Evolutionary conservation across 208 protist species (phyloP), one percentile per base, ranked within the genome.

Genomic region (Acanthamoeba royreba): DNA sequence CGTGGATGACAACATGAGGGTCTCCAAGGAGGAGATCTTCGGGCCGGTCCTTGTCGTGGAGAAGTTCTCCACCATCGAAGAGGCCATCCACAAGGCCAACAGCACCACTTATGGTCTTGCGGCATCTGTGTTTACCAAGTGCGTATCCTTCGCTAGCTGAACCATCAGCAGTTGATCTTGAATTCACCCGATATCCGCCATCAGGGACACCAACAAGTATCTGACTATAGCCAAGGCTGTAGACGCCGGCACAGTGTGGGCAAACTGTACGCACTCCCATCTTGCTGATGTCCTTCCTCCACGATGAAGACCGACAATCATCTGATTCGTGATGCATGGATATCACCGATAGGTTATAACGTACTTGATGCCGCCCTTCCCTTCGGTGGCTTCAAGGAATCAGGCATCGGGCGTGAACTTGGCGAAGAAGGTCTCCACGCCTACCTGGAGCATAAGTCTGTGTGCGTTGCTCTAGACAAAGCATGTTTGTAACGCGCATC

Each of bases 51-150:
- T 83, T 5, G 72, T 43, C 40, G 19, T 83, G 5, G 72, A 83
- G 42, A 83, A 83, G 28, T 83, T 83, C 72, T 83, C 72, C 3
- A n/a, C 69, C 2, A 81, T 81, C 8, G 95, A 97, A 40, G 97
- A 99, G 86, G 98, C 98, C 2, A 96, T 99, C 55, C 61, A 96
- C 35, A 94, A 98, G 28, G 98, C 98, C 40, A 99, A 99, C 94
- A 90, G 94, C n/a, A 98, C 97, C 88, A 95, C 95, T 11, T 98
- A 98, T 95, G 97, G 97, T 55, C 96, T 99, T 46, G 98, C 97
- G 43, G 97, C 96, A 13, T 98, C 97, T 93, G 98, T 98, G 13
- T 98, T 98, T 96, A 98, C 97, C 89, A 69, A 72, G 47, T 95
- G 98, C 93, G 52, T 17, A 28, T 61, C 22, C 22, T 28, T 28